Conservation (phyloP, 23 red algal genomes). For the Gracilariopsis chorda region DNA sequence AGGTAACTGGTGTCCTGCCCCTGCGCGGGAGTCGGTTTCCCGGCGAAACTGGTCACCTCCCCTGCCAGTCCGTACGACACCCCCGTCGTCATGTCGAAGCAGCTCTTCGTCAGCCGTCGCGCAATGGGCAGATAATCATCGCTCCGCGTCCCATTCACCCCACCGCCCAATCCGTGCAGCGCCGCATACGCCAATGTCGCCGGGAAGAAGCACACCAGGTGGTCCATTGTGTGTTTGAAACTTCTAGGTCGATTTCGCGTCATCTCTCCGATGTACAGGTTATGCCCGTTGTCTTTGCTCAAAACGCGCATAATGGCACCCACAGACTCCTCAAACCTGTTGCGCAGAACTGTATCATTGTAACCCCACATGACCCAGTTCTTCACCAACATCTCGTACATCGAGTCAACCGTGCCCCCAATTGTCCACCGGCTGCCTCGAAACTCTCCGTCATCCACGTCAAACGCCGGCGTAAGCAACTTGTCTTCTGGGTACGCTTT, state of each 20-base stretch:
- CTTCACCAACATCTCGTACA: constrained; percentile 50
- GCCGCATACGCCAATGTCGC: constrained; percentile 49
- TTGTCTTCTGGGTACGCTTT: neutral
- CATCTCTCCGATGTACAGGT: constrained; percentile 54
- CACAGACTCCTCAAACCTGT: neutral
- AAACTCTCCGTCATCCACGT: neutral
- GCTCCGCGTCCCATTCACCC: neutral
- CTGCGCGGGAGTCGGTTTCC: neutral
- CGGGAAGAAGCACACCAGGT: constrained; percentile 65
- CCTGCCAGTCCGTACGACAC: constrained; percentile 47
- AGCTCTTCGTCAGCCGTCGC: constrained; percentile 39
- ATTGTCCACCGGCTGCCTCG: constrained; percentile 25
- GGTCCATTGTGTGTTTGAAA: constrained; percentile 27
- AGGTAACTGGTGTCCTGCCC: constrained; percentile 34
- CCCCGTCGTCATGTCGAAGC: constrained; percentile 55
- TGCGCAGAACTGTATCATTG: neutral
- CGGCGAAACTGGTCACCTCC: constrained; percentile 46
- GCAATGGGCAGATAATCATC: constrained; percentile 29
- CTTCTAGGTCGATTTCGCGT: neutral
- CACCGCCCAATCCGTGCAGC: constrained; percentile 50
- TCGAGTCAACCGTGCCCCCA: constrained; percentile 29
- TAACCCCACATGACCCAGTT: constrained; percentile 27
- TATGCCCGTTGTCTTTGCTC: neutral
- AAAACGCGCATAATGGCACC: neutral
- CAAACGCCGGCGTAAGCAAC: constrained; percentile 6